A percentile compares a stretch with the other conserved stretches of the same genome.
Conservation (phyloP, 108 stramenopile species). For the Chaetoceros tenuissimus region DNA sequence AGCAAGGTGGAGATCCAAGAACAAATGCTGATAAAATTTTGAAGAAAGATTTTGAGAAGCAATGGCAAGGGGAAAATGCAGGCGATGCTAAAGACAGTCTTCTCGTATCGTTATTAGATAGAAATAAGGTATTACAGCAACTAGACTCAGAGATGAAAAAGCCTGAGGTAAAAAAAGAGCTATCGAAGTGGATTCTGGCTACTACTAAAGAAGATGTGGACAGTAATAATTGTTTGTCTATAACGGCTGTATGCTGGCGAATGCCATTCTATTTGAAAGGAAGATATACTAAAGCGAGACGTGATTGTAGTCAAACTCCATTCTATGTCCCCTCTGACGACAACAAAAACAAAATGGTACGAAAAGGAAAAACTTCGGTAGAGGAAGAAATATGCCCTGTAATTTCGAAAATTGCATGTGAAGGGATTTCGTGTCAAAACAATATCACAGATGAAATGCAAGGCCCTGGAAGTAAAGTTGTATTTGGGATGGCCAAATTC, state of each 20-base stretch:
- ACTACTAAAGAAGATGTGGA: neutral
- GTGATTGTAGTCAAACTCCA: conserved; percentile 71
- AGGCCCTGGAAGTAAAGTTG: conserved; percentile 10
- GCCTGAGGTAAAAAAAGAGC: neutral
- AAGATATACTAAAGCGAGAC: conserved; percentile 60
- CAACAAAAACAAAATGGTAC: conserved; percentile 18
- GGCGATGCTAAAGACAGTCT: neutral
- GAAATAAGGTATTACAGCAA: neutral
- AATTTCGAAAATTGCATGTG: conserved; percentile 22
- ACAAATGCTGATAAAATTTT: conserved; percentile 42
- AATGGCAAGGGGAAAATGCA: neutral
- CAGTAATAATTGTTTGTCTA: conserved; percentile 15
- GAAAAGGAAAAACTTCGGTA: conserved; percentile 59
- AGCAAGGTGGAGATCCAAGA: conserved; percentile 74
- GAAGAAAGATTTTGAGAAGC: conserved; percentile 2
- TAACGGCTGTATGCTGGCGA: conserved; percentile 55
- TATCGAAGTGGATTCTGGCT: conserved; percentile 5
- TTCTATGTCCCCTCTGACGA: conserved; percentile 49
- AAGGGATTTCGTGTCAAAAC: conserved; percentile 55
- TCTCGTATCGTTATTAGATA: neutral
- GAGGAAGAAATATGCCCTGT: conserved; percentile 68
- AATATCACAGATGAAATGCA: conserved; percentile 17
- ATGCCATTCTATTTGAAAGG: conserved; percentile 53
- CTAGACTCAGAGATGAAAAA: neutral
- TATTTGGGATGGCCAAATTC: conserved; percentile 73